Conservation (phyloP, 2,329 filamentous ascomycete species). For the Davidsoniella eucalypti region DNA sequence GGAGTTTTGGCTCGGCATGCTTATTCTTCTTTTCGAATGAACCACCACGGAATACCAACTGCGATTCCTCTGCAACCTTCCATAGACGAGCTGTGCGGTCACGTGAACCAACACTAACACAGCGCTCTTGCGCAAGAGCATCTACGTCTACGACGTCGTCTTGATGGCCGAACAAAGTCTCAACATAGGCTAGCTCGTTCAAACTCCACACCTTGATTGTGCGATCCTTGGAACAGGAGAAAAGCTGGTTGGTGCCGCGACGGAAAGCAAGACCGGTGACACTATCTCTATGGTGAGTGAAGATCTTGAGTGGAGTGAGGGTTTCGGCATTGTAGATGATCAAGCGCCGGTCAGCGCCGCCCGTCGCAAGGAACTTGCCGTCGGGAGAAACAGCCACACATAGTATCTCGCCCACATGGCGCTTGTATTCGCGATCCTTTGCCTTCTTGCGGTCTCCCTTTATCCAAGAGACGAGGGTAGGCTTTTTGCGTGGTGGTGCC, state of each 20-base stretch:
- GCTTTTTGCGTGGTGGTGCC: constrained; percentile 43
- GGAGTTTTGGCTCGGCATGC: constrained; percentile 19
- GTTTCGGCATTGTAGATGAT: constrained; percentile 77
- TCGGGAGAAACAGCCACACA: constrained; percentile 76
- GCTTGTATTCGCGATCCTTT: constrained; percentile 50
- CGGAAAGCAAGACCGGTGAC: constrained; percentile 77
- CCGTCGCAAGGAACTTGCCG: constrained; percentile 80
- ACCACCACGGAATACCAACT: constrained; percentile 85
- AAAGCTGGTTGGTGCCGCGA: constrained; percentile 77
- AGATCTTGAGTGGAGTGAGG: constrained; percentile 63
- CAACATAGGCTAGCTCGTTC: constrained; percentile 81
- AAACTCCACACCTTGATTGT: constrained; percentile 93
- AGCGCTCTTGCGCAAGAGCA: constrained; percentile 70
- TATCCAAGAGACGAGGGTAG: constrained; percentile 44
- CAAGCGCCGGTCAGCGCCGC: constrained; percentile 66
- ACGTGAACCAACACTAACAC: constrained; percentile 75
- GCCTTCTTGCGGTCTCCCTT: constrained; percentile 44
- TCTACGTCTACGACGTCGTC: constrained; percentile 76
- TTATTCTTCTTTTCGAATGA: constrained; percentile 38
- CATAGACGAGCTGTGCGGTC: constrained; percentile 85
- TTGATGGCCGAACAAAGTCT: constrained; percentile 92
- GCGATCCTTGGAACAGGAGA: constrained; percentile 76
- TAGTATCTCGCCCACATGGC: constrained; percentile 67
- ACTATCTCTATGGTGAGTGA: constrained; percentile 80
- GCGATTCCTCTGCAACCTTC: constrained; percentile 92